These are phyloP conservation scores for Biscogniauxia mediterranea DNA, from an alignment of 2,329 filamentous ascomycete species.

Conservation along the genomic window DNA sequence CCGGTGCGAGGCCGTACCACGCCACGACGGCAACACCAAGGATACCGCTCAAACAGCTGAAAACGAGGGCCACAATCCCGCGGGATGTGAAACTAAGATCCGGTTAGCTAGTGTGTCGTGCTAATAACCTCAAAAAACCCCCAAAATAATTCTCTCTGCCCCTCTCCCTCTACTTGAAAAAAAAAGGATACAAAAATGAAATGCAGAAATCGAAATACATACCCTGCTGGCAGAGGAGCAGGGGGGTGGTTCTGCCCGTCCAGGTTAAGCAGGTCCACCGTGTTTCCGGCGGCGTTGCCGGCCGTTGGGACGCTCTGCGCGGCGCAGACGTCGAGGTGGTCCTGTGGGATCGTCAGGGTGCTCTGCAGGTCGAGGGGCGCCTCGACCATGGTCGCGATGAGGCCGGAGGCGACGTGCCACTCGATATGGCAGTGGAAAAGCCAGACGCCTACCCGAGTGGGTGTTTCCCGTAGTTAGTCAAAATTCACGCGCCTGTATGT, in stretches of 20 bases:
- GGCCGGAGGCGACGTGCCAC: constrained; percentile 70
- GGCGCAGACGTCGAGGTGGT: constrained; percentile 58
- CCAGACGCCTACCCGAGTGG: constrained; percentile 50
- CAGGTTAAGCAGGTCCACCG: constrained; percentile 60
- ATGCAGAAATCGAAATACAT: constrained; percentile 21
- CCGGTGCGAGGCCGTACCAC: constrained; percentile 58
- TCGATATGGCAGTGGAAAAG: constrained; percentile 80
- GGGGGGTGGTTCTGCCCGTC: constrained; percentile 57
- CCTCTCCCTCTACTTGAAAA: no score
- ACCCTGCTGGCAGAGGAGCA: constrained; percentile 60
- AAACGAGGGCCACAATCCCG: constrained; percentile 72
- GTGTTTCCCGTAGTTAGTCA: no score
- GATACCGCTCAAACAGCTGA: constrained; percentile 67
- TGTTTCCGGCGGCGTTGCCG: constrained; percentile 78
- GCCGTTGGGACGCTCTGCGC: constrained; percentile 46
- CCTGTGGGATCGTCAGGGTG: constrained; percentile 55
- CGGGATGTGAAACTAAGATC: constrained; percentile 58
- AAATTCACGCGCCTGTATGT: no score
- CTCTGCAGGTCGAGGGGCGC: constrained; percentile 62
- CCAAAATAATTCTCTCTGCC: no score
- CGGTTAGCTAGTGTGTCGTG: not conserved
- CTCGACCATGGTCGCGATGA: constrained; percentile 64
- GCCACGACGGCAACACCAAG: constrained; percentile 65
- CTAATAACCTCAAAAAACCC: no score
- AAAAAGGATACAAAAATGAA: no score